Evolutionary conservation across 306 rosid species (phyloP).

Genomic region (Prunus persica): DNA sequence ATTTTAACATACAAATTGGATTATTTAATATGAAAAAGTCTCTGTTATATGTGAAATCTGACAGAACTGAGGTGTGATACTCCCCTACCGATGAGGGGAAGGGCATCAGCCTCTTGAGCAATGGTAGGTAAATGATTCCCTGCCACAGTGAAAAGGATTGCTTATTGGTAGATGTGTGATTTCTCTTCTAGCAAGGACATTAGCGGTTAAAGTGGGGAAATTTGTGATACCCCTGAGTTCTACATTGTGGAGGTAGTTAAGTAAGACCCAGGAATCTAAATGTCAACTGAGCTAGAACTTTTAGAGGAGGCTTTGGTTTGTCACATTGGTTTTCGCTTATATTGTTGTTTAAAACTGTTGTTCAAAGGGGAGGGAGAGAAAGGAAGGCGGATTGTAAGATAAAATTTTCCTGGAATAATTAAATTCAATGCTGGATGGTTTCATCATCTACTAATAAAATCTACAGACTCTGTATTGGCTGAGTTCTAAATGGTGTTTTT

Average conservation of each 20-base stretch:
- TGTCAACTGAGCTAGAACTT: not conserved
- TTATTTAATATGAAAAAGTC: not conserved
- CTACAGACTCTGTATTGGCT: not conserved
- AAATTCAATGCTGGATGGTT: not conserved
- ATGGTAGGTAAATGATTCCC: not conserved
- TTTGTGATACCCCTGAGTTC: not conserved
- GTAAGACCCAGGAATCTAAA: not conserved
- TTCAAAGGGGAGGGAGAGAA: not conserved
- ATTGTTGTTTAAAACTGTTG: not conserved
- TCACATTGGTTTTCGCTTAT: not conserved
- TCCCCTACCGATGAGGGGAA: not conserved
- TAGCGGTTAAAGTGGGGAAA: not conserved
- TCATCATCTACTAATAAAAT: not conserved
- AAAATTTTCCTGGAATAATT: not conserved
- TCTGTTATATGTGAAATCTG: not conserved
- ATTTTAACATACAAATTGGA: not conserved
- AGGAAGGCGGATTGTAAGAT: not conserved
- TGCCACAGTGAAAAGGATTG: not conserved
- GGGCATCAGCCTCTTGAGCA: too few species aligned
- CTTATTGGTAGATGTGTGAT: not conserved
- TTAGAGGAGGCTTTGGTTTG: not conserved
- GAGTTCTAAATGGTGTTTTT: conserved; percentile 14
- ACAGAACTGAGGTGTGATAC: not conserved
- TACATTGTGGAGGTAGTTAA: not conserved
- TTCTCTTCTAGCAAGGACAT: conserved; percentile 1